Conservation (phyloP, 306 rosid species). For the Gynostemma pentaphyllum region DNA sequence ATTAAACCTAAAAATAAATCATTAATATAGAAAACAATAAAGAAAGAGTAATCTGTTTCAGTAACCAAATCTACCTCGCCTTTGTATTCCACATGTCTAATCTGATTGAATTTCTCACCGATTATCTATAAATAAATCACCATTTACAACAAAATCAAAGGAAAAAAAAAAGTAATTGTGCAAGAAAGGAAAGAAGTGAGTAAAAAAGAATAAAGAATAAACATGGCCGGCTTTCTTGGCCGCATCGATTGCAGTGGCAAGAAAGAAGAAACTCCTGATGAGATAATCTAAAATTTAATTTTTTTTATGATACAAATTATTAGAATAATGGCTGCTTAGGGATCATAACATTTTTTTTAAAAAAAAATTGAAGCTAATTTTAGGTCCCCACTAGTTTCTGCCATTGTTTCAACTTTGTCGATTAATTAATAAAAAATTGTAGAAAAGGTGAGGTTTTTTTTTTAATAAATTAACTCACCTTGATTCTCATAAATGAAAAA, state of each 20-base stretch:
- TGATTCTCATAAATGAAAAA: too few relatives aligned
- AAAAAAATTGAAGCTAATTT: neutral
- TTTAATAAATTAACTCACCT: too few relatives aligned
- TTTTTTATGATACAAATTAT: neutral
- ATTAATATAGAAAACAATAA: too few relatives aligned
- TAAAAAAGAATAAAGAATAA: neutral
- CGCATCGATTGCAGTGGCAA: constrained; percentile 70
- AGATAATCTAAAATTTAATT: constrained; percentile 32
- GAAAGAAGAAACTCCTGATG: constrained; percentile 50
- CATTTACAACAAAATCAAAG: neutral
- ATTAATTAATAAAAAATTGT: neutral
- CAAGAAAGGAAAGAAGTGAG: neutral
- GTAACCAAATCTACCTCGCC: constrained; percentile 97
- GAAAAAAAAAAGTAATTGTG: neutral
- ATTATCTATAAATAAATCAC: constrained; percentile 39
- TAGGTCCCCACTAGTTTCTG: neutral
- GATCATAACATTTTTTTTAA: neutral
- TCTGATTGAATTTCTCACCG: constrained; percentile 57
- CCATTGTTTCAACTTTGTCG: neutral
- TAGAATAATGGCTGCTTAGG: neutral
- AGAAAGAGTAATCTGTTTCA: constrained; percentile 91
- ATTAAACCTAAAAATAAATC: too few relatives aligned
- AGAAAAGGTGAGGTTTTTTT: neutral
- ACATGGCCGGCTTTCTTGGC: constrained; percentile 86
- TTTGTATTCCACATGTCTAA: constrained; percentile 72